Percentiles rank a stretch among this genome's conserved stretches.
phyloP scores from a whole-genome alignment of 495 filamentous ascomycete genomes.

The Xylaria flabelliformis region DNA sequence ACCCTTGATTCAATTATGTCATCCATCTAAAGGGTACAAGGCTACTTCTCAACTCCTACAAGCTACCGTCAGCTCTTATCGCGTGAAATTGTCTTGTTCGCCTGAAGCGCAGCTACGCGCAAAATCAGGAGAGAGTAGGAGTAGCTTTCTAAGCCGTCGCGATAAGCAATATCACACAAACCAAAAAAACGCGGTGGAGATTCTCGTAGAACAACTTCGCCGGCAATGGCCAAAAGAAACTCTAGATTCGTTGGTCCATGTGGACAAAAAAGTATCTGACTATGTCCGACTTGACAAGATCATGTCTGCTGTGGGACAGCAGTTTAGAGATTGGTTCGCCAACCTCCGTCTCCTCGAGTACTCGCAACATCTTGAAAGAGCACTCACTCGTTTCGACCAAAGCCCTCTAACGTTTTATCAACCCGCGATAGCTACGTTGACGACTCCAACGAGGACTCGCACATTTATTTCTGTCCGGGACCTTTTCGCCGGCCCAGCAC shows the following conservation, averaged over 20 bases:
- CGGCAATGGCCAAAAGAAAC: constrained; percentile 16
- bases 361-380: not conserved
- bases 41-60: not conserved
- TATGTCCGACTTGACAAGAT: not conserved
- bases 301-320: not conserved
- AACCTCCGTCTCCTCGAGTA: constrained; percentile 12
- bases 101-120: constrained; percentile 5
- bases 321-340: constrained; percentile 12
- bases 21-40: constrained; percentile 4
- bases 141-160: not conserved
- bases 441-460: not conserved
- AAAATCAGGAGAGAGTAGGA: not conserved
- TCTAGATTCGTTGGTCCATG: not conserved
- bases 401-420: not conserved
- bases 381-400: not conserved
- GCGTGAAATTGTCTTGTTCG: not conserved
- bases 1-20: not conserved
- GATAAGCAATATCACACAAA: not conserved
- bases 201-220: not conserved
- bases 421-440: not conserved
- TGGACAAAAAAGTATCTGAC: constrained; percentile 9
- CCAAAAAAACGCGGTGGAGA: not conserved
- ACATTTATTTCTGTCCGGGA: constrained; percentile 21
- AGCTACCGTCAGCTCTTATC: not conserved
- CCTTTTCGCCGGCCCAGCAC: not conserved